Conservation (phyloP, 768 basidiomycete genomes). For the Clitopilus hobsonii region DNA sequence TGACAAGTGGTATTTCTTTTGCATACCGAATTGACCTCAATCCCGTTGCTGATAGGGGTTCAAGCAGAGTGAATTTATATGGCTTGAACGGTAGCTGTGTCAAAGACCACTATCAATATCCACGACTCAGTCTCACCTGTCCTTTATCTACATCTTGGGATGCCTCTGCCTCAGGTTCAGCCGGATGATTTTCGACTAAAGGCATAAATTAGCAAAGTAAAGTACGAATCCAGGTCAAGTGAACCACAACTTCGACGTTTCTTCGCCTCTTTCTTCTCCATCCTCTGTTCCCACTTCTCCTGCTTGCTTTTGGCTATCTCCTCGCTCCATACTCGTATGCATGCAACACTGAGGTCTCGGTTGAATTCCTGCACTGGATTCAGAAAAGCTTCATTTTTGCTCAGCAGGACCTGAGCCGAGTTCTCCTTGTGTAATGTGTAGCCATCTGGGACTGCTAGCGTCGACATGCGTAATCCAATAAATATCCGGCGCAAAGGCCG, state of each 20-base stretch:
- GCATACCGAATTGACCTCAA: constrained; percentile 95
- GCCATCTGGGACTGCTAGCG: constrained; percentile 57
- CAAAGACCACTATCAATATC: too few species aligned
- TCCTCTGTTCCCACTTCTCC: constrained; percentile 49
- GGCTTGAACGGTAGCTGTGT: too few species aligned
- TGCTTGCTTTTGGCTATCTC: constrained; percentile 59
- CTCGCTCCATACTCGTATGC: constrained; percentile 88
- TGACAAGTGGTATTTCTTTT: constrained; percentile 89
- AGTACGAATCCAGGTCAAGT: neutral
- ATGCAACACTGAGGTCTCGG: constrained; percentile 87
- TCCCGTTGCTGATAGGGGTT: constrained; percentile 94
- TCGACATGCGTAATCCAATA: constrained; percentile 15
- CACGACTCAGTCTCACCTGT: constrained; percentile 1
- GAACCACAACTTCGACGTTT: constrained; percentile 40
- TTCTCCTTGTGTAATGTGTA: constrained; percentile 81
- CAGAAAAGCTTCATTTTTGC: constrained; percentile 83
- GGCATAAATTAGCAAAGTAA: neutral
- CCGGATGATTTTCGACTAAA: neutral
- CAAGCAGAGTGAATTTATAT: constrained; percentile 74
- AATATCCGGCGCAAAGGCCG: constrained; percentile 21
- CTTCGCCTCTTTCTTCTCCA: constrained; percentile 43
- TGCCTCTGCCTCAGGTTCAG: neutral
- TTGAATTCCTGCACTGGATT: constrained; percentile 99
- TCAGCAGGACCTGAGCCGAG: constrained; percentile 73
- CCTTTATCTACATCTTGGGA: neutral